A percentile compares a stretch with the other conserved stretches of the same genome.
phyloP scores from a whole-genome alignment of 2,329 filamentous ascomycete genomes.

The Trichophyton verrucosum region DNA sequence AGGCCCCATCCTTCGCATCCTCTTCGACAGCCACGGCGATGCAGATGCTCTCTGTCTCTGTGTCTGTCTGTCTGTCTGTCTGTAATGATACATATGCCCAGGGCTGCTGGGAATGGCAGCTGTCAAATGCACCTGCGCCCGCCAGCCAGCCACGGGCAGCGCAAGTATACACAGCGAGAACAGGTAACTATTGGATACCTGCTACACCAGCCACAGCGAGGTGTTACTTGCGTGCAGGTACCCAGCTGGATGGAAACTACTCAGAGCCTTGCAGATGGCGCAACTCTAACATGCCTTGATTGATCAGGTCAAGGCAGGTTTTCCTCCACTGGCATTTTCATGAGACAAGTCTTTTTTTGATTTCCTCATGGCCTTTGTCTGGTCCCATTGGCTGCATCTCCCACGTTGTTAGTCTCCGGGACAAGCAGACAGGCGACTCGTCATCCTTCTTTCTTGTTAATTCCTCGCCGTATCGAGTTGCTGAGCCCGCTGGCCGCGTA shows the following conservation, averaged over 20 bases:
- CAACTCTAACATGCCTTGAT: constrained; percentile 2
- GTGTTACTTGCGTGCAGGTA: neutral
- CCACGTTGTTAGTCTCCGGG: neutral
- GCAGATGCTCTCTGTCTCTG: neutral
- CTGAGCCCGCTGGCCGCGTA: no score
- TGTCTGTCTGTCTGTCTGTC: no score
- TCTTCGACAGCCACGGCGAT: neutral
- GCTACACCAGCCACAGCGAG: neutral
- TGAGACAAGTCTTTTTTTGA: neutral
- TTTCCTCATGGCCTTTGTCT: no score
- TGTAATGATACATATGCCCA: no score
- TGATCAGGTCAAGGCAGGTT: neutral
- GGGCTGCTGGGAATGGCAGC: no score
- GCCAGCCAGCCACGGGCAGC: neutral
- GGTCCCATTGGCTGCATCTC: neutral
- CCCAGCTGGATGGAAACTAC: neutral
- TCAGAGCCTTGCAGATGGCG: neutral
- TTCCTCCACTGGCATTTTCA: neutral
- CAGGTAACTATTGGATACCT: neutral
- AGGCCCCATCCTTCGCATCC: neutral
- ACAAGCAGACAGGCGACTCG: neutral
- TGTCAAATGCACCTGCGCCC: neutral
- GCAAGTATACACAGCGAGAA: neutral
- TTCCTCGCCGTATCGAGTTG: neutral
- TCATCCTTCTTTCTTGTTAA: neutral